phyloP scores from a whole-genome alignment of 768 basidiomycete genomes.

The Rhodotorula diobovata region DNA sequence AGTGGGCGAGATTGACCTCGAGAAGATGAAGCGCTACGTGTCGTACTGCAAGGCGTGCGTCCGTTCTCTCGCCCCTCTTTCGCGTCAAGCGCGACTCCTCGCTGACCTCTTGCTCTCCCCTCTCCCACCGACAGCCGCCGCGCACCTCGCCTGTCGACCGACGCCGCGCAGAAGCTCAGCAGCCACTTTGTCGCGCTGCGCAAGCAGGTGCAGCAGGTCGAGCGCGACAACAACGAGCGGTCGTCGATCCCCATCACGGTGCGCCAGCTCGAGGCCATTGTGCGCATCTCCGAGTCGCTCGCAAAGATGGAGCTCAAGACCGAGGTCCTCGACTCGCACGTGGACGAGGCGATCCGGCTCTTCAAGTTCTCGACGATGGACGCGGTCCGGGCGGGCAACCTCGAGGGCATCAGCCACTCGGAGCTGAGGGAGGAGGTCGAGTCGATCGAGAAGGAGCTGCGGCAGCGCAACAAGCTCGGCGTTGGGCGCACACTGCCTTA shows the following conservation, averaged over 20 bases:
- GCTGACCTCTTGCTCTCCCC: not conserved
- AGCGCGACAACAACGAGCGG: conserved; percentile 92
- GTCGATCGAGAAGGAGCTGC: conserved; percentile 55
- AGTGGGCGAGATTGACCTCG: conserved; percentile 85
- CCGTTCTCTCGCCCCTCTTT: not conserved
- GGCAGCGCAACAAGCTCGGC: conserved; percentile 68
- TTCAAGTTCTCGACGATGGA: conserved; percentile 99
- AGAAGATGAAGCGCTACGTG: conserved; percentile 97
- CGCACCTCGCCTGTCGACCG: conserved; percentile 84
- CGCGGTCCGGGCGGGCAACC: conserved; percentile 81
- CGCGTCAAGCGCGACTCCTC: not conserved
- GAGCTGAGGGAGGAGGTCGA: conserved; percentile 91
- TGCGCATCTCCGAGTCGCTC: conserved; percentile 94
- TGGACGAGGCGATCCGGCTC: conserved; percentile 93
- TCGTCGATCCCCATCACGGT: conserved; percentile 98
- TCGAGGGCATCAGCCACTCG: conserved; percentile 83
- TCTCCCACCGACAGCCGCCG: conserved; percentile 64
- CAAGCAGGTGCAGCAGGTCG: conserved; percentile 90
- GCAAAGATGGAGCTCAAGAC: conserved; percentile 88
- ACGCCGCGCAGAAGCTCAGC: conserved; percentile 92
- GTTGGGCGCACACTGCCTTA: conserved; percentile 98
- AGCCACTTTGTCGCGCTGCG: conserved; percentile 89
- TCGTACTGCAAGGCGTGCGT: conserved; percentile 88
- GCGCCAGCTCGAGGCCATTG: conserved; percentile 97
- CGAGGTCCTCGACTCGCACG: conserved; percentile 82